Conservation (phyloP, 495 filamentous ascomycete species). For the Penicillium waksmanii region DNA sequence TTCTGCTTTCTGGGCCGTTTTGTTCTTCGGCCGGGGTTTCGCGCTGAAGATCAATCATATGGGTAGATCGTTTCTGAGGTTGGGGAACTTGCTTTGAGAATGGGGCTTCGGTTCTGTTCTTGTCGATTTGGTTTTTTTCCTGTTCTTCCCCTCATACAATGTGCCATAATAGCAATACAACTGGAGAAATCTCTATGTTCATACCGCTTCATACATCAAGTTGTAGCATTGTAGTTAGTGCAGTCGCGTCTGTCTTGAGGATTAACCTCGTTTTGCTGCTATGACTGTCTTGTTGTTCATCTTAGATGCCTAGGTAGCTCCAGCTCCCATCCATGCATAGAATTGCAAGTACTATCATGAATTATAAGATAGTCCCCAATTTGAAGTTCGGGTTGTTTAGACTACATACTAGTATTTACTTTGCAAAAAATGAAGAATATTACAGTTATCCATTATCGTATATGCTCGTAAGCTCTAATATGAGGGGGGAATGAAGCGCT, state of each 20-base stretch:
- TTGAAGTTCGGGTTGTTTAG: no score
- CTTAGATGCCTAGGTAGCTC: no score
- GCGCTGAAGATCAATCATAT: conserved; percentile 23
- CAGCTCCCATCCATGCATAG: no score
- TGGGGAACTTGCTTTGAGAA: conserved; percentile 21
- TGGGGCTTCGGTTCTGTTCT: conserved; percentile 8
- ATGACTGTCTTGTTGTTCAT: no score
- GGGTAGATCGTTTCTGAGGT: conserved; percentile 26
- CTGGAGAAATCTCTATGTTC: conserved; percentile 25
- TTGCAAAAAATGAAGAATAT: no score
- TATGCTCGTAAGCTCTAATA: conserved; percentile 15
- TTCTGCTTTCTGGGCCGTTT: conserved; percentile 26
- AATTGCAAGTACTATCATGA: no score
- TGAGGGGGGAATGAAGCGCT: background rate
- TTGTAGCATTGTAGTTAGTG: background rate
- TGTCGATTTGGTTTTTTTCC: conserved; percentile 14
- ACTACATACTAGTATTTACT: no score
- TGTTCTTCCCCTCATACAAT: conserved; percentile 29
- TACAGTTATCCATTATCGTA: background rate
- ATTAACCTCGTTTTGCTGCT: background rate
- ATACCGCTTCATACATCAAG: background rate
- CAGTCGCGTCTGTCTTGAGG: background rate
- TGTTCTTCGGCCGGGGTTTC: conserved; percentile 15
- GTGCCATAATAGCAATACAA: conserved; percentile 36
- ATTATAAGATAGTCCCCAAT: no score